Base-by-base conservation (phyloP, 1,139 yeast species). In the Candida glucosophila region DNA sequence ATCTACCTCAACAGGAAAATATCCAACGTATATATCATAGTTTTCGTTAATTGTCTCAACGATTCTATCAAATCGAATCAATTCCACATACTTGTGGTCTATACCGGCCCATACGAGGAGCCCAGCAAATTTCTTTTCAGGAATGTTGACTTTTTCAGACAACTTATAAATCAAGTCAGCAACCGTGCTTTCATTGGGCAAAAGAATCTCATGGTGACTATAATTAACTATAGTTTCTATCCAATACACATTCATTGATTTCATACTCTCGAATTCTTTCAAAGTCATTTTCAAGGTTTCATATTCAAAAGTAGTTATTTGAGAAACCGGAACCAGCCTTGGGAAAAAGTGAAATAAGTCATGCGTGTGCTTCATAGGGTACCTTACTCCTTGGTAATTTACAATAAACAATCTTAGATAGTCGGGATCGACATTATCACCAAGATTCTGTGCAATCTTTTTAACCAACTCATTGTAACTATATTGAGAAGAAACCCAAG, bases 241-340 rank as follows among this genome's bases (percentile, higher is more conserved):
- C 86, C 88, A 80, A 32, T 62, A 63, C 15, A 80, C 59, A 32
- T 67, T 72, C 20, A 88, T 55, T 6, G 73, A 53, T 34, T 73
- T 72, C 73, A 85, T 71, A 36, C 70, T 74, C 49, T 92, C 98
- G 40, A 79, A 69, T 35, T 86, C 93, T 19, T 60, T 67, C 33
- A 90, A 57, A 5, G 88, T 74, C 25, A 86, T 76, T 22, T 74
- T 78, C 41, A 92, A 64, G 2, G 80, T 55, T 43, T 88, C 95
- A 47, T 81, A 90, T 39, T 76, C 82, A 39, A 78, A 67, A 7
- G 67, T 59, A 48, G 54, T 55, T 27, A 48, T 54, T 31, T 56
- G 68, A 33, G 60, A 66, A 31, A 58, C 71, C 25, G 66, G 65
- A 35, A 58, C 58, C 13, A 60, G 57, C 37, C 65, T 70, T 3